Percentiles rank a stretch among this genome's conserved stretches.
Conservation (phyloP, 2,329 filamentous ascomycete species). For the Pseudovirgaria hyperparasitica region DNA sequence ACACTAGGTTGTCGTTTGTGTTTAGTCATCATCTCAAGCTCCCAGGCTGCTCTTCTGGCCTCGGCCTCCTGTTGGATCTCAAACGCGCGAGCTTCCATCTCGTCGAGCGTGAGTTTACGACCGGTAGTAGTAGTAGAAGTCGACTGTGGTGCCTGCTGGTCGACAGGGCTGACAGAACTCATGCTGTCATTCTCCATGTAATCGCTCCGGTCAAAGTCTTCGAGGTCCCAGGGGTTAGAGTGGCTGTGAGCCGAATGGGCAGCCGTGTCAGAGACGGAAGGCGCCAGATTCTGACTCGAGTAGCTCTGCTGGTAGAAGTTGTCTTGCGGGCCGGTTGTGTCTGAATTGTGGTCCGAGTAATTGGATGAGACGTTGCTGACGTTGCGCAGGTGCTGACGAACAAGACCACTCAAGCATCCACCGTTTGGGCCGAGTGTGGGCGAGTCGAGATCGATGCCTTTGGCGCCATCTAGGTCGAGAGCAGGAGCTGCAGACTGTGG, state of each 20-base stretch:
- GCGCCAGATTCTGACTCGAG: constrained; percentile 11
- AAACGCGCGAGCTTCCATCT: constrained; percentile 6
- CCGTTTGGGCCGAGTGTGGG: constrained; percentile 61
- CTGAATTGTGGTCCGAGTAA: constrained; percentile 36
- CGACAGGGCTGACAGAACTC: constrained; percentile 22
- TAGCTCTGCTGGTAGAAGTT: too few relatives aligned
- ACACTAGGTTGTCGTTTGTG: constrained; percentile 38
- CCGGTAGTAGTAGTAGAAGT: constrained; percentile 1
- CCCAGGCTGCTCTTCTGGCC: constrained; percentile 28
- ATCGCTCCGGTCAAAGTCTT: constrained; percentile 32
- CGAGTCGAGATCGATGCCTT: constrained; percentile 45
- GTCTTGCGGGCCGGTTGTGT: constrained; percentile 33
- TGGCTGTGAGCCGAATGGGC: constrained; percentile 36
- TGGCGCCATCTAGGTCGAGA: constrained; percentile 5
- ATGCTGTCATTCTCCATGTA: constrained; percentile 22
- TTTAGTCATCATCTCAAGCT: constrained; percentile 33
- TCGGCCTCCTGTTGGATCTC: constrained; percentile 6
- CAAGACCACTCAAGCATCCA: constrained; percentile 62
- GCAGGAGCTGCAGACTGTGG: constrained; percentile 6
- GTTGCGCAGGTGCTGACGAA: constrained; percentile 71
- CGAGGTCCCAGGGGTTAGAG: constrained; percentile 43
- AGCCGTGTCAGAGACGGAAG: constrained; percentile 25
- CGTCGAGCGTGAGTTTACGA: constrained; percentile 1
- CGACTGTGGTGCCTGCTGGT: constrained; percentile 9
- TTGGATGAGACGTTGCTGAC: constrained; percentile 74